Conservation (phyloP, 306 rosid species). For the Pterocarpus macrocarpus region DNA sequence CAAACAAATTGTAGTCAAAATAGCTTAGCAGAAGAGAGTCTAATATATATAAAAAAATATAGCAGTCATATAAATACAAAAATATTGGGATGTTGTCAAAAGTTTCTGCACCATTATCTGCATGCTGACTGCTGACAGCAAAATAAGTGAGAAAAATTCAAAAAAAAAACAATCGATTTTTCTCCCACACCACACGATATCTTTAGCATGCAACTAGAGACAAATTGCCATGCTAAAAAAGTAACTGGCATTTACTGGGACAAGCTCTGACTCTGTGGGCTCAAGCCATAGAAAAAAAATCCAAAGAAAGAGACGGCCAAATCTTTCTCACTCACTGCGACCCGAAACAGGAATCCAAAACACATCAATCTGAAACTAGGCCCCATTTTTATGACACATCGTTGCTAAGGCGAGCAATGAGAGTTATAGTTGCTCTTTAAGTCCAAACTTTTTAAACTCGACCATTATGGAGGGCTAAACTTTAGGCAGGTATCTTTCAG, state of each 20-base stretch:
- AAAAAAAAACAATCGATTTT: constrained; percentile 5
- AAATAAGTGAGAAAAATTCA: constrained; percentile 34
- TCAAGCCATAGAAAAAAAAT: constrained; percentile 43
- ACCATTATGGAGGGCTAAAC: constrained; percentile 40
- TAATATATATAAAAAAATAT: neutral
- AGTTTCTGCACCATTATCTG: constrained; percentile 49
- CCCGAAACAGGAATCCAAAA: constrained; percentile 51
- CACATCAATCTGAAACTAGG: constrained; percentile 52
- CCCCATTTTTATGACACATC: constrained; percentile 61
- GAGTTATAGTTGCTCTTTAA: constrained; percentile 50
- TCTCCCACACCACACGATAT: constrained; percentile 11
- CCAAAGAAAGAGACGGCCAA: constrained; percentile 55
- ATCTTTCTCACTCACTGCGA: constrained; percentile 56
- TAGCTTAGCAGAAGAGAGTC: neutral
- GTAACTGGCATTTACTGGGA: constrained; percentile 52
- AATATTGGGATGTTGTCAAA: constrained; percentile 32
- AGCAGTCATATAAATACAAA: neutral
- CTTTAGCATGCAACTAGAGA: constrained; percentile 43
- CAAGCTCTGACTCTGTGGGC: constrained; percentile 55
- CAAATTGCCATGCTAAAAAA: constrained; percentile 48
- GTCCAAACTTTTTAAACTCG: constrained; percentile 37
- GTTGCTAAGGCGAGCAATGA: constrained; percentile 49
- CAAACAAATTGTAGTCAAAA: neutral
- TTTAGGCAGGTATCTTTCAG: constrained; percentile 22
- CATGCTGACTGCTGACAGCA: constrained; percentile 49